Evolutionary conservation across 306 rosid genomes (phyloP).

Genomic region (Trifolium dubium): DNA sequence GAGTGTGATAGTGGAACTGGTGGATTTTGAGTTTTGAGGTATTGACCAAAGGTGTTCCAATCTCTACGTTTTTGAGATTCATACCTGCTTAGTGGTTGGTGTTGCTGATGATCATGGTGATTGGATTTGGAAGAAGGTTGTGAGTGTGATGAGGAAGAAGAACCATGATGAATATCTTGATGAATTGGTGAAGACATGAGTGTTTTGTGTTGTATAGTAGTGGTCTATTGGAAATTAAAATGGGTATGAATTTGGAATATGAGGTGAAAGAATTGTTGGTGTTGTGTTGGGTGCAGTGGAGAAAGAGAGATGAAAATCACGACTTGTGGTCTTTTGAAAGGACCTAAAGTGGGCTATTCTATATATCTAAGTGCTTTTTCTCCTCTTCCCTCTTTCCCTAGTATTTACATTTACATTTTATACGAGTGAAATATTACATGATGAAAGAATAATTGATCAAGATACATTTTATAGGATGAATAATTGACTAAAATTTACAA

Average conservation of each 20-base stretch:
- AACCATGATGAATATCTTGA: slow-evolving; percentile 45
- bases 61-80: slow-evolving; percentile 86
- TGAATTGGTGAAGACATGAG: slow-evolving; percentile 47
- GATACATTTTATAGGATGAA: too few species aligned
- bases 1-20: slow-evolving; percentile 72
- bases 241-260: slow-evolving; percentile 13
- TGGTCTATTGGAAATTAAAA: neutral
- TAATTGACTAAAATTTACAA: too few species aligned
- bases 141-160: slow-evolving; percentile 47
- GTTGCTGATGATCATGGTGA: slow-evolving; percentile 30
- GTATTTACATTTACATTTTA: neutral
- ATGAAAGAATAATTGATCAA: neutral
- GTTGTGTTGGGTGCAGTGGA: slow-evolving; percentile 53
- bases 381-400: neutral
- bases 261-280: slow-evolving; percentile 40
- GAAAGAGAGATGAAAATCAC: slow-evolving; percentile 77
- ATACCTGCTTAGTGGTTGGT: slow-evolving; percentile 63
- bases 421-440: too few species aligned
- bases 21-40: slow-evolving; percentile 69
- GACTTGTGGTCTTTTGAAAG: slow-evolving; percentile 70
- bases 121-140: slow-evolving; percentile 16
- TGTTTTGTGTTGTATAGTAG: neutral
- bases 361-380: slow-evolving; percentile 50
- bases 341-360: slow-evolving; percentile 79
- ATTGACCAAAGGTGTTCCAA: slow-evolving; percentile 92